These are phyloP conservation scores for Gaultheria prostrata DNA, from an alignment of 148 eudicot genomes.

Conservation along the genomic window DNA sequence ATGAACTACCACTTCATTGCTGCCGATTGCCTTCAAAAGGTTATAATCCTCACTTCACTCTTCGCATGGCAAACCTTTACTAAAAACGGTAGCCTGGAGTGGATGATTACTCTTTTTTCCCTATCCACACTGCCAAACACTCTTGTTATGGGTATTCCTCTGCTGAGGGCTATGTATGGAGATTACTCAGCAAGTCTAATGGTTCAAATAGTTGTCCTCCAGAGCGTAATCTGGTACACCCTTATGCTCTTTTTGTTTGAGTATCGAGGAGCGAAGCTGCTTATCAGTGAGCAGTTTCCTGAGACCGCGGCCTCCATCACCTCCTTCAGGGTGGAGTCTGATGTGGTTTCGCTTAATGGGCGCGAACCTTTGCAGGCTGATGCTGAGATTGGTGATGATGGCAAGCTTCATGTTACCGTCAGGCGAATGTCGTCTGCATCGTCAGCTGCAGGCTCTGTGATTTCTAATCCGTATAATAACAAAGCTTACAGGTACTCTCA, in stretches of 20 bases:
- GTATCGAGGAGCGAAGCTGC: constrained; percentile 78
- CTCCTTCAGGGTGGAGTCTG: constrained; percentile 82
- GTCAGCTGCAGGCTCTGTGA: constrained; percentile 31
- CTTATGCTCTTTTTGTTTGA: constrained; percentile 88
- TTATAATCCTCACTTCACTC: constrained; percentile 61
- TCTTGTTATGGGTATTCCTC: constrained; percentile 92
- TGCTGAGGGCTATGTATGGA: constrained; percentile 88
- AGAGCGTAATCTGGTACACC: constrained; percentile 90
- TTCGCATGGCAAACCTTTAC: constrained; percentile 59
- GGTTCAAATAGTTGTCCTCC: constrained; percentile 93
- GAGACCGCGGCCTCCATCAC: constrained; percentile 83
- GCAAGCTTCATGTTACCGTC: constrained; percentile 85
- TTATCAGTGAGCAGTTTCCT: constrained; percentile 83
- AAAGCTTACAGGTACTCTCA: constrained; percentile 13
- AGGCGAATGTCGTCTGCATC: constrained; percentile 41
- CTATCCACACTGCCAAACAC: constrained; percentile 91
- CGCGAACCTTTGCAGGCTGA: constrained; percentile 81
- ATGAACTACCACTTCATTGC: constrained; percentile 96
- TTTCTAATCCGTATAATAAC: constrained; percentile 69
- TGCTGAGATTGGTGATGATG: constrained; percentile 90
- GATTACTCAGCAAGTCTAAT: constrained; percentile 69
- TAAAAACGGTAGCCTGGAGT: constrained; percentile 68
- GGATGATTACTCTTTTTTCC: constrained; percentile 91
- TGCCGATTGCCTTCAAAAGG: constrained; percentile 75
- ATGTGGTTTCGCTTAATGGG: constrained; percentile 84